phyloP scores from a whole-genome alignment of 2,329 filamentous ascomycete genomes.

The Tolypocladium inflatum region DNA sequence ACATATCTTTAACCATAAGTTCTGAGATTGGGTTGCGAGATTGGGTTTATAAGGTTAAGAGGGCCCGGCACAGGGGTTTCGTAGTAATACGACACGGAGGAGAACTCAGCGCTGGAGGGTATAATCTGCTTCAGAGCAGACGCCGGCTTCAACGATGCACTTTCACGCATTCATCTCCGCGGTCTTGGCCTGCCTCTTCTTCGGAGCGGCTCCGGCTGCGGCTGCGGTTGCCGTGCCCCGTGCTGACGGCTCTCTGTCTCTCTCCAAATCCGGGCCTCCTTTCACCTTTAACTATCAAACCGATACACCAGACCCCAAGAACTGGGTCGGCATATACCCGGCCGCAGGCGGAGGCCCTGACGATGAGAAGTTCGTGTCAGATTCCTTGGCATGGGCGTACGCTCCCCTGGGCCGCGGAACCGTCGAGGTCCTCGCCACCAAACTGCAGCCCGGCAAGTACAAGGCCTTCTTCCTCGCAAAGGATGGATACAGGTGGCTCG shows the following conservation, averaged over 20 bases:
- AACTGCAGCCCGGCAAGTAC: conserved; percentile 21
- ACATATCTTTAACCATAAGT: no score
- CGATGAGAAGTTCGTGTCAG: conserved; percentile 15
- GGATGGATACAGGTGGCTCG: conserved; percentile 25
- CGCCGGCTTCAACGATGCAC: neutral
- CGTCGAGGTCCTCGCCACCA: conserved; percentile 12
- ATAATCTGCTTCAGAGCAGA: neutral
- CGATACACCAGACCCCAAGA: conserved; percentile 13
- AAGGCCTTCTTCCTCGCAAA: conserved; percentile 25
- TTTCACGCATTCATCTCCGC: neutral
- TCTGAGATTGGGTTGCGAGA: no score
- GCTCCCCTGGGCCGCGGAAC: conserved; percentile 21
- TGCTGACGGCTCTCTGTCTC: conserved; percentile 5
- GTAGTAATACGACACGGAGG: no score
- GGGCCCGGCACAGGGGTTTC: neutral
- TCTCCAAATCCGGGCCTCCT: neutral
- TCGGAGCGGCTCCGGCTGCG: neutral
- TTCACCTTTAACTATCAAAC: conserved; percentile 26
- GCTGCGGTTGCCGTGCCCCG: neutral
- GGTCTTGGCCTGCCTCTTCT: neutral
- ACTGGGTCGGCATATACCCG: conserved; percentile 29
- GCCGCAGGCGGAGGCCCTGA: conserved; percentile 23
- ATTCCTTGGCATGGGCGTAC: conserved; percentile 24
- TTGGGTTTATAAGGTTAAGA: neutral
- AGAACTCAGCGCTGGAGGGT: no score